Evolutionary conservation across 345 rosid species (phyloP).

Genomic region (Lenwebbia sp.): DNA sequence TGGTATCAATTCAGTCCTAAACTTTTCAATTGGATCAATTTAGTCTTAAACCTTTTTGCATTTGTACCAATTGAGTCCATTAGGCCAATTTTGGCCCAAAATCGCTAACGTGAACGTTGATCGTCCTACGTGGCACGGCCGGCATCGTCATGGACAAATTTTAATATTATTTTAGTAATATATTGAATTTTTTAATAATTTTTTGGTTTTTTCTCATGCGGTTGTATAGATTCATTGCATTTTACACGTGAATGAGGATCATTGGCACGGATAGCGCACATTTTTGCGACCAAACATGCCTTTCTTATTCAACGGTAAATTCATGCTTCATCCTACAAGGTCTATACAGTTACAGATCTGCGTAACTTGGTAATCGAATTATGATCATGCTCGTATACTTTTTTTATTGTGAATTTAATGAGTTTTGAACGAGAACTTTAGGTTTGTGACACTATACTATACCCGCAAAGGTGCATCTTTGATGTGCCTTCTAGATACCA

Average conservation of each 20-base stretch:
- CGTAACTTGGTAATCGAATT: neutral
- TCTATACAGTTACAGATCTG: neutral
- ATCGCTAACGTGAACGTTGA: no score
- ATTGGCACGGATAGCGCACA: neutral
- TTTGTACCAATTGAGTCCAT: no score
- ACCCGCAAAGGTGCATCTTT: neutral
- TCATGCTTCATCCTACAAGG: neutral
- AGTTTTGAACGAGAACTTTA: neutral
- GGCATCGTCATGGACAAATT: no score
- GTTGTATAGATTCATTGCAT: neutral
- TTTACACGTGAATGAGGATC: neutral
- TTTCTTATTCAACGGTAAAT: neutral
- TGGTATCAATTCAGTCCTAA: no score
- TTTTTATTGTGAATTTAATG: neutral
- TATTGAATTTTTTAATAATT: no score
- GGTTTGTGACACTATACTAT: no score
- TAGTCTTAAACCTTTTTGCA: no score
- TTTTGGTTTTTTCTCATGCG: constrained; percentile 20
- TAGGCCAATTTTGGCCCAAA: no score
- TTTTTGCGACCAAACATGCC: neutral
- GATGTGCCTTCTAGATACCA: neutral
- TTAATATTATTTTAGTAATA: no score
- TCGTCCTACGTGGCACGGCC: no score
- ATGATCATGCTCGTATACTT: neutral
- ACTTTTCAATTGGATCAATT: no score